These are phyloP conservation scores for Phytophthora aleatoria DNA, from an alignment of 352 stramenopile species.

Conservation along the genomic window DNA sequence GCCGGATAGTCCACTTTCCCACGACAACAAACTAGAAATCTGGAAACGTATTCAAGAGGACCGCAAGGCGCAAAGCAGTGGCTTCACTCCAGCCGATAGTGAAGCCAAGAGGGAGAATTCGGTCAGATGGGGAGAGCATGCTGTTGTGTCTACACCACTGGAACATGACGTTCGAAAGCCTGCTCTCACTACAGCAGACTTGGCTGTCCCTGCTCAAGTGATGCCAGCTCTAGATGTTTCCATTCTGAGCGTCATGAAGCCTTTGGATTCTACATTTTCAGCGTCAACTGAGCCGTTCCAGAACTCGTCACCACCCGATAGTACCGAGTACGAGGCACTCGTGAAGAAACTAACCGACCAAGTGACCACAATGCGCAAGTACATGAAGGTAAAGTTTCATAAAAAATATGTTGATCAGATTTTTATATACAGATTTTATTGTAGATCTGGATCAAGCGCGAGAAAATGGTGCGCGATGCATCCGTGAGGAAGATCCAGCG, in stretches of 20 bases:
- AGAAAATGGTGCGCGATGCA: conserved; percentile 58
- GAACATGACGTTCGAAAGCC: conserved; percentile 13
- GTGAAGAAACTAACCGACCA: conserved; percentile 52
- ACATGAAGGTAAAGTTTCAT: conserved; percentile 53
- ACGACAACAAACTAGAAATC: conserved; percentile 63
- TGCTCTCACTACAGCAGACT: conserved; percentile 24
- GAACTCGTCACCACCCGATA: conserved; percentile 3
- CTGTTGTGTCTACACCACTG: neutral
- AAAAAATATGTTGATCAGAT: neutral
- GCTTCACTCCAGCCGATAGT: conserved; percentile 2
- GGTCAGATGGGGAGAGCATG: conserved; percentile 19
- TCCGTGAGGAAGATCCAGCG: conserved; percentile 55
- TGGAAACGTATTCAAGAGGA: conserved; percentile 69
- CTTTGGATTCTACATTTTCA: conserved; percentile 2
- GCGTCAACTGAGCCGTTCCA: conserved; percentile 2
- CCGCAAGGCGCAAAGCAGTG: conserved; percentile 33
- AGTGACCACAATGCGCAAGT: conserved; percentile 64
- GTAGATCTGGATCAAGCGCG: conserved; percentile 70
- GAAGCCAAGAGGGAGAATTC: conserved; percentile 11
- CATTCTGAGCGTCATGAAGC: conserved; percentile 16
- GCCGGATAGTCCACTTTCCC: conserved; percentile 36
- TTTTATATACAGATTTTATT: neutral
- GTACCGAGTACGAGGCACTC: conserved; percentile 14
- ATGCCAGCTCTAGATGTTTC: conserved; percentile 12
- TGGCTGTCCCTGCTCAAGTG: conserved; percentile 8